Evolutionary conservation across 768 basidiomycete species (phyloP).

Genomic region (Suillus ampliporus): DNA sequence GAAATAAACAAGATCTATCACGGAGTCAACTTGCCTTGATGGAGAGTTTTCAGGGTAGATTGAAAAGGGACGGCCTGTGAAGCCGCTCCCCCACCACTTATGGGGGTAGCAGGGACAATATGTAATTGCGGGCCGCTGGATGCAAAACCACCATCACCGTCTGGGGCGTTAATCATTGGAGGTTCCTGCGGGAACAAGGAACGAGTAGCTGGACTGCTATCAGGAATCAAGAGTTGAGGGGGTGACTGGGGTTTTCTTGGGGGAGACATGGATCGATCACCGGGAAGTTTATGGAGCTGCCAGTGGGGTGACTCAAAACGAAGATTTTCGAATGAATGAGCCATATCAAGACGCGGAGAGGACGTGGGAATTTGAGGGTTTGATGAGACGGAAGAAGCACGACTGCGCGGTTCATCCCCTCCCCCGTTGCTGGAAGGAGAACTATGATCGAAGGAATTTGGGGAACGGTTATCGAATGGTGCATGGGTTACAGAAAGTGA

Average conservation of each 20-base stretch:
- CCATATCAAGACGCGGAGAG: conserved; percentile 63
- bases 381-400: conserved; percentile 74
- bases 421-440: conserved; percentile 67
- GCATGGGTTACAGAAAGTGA: conserved; percentile 46
- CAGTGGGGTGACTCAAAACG: conserved; percentile 71
- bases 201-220: conserved; percentile 48
- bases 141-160: conserved; percentile 54
- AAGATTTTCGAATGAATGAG: conserved; percentile 62
- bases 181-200: conserved; percentile 45
- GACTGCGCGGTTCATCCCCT: conserved; percentile 55
- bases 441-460: conserved; percentile 61
- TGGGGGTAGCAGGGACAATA: conserved; percentile 84
- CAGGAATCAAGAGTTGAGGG: conserved; percentile 62
- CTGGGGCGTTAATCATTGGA: conserved; percentile 66
- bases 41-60: conserved; percentile 52
- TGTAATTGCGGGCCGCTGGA: conserved; percentile 67
- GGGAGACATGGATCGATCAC: conserved; percentile 43
- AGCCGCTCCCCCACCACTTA: conserved; percentile 62
- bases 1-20: conserved; percentile 39
- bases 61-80: conserved; percentile 58
- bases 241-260: conserved; percentile 69
- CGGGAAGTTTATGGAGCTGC: conserved; percentile 53
- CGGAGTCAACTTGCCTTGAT: conserved; percentile 53
- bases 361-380: conserved; percentile 50
- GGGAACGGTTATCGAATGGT: conserved; percentile 41